Evolutionary conservation across 176 grass and related monocot genomes (phyloP).

Genomic region (Alloteropsis semialata): DNA sequence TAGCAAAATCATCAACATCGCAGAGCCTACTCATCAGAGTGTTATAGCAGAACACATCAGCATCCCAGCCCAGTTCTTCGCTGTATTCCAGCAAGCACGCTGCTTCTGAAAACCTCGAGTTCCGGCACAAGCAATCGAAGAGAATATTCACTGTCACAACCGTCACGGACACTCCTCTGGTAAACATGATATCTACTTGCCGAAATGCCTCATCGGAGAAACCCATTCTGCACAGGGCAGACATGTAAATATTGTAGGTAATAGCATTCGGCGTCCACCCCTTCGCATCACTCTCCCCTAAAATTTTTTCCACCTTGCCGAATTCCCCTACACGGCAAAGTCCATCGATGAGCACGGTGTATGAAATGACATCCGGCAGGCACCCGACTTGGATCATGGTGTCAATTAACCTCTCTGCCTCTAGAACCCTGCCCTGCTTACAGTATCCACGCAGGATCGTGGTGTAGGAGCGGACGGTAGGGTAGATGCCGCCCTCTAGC

Average conservation of each 20-base stretch:
- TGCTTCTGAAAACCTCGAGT: constrained; percentile 48
- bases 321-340: constrained; percentile 53
- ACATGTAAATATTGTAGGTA: constrained; percentile 80
- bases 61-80: constrained; percentile 47
- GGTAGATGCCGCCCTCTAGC: constrained; percentile 29
- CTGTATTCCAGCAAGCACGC: constrained; percentile 52
- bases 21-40: constrained; percentile 73
- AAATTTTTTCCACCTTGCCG: constrained; percentile 44
- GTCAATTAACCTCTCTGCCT: constrained; percentile 52
- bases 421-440: constrained; percentile 38
- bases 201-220: constrained; percentile 49
- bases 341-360: constrained; percentile 60
- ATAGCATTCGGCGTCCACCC: constrained; percentile 66
- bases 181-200: constrained; percentile 44
- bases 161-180: constrained; percentile 39
- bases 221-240: constrained; percentile 55
- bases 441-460: constrained; percentile 56
- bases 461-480: constrained; percentile 54
- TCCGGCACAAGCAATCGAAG: constrained; percentile 68
- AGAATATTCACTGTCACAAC: constrained; percentile 56
- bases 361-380: constrained; percentile 60
- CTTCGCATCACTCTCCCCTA: constrained; percentile 45
- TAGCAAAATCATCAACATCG: constrained; percentile 41
- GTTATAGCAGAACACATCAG: constrained; percentile 66
- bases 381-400: constrained; percentile 29